Conservation (phyloP, 371 early-diverging fungal genomes). For the Mortierella sp. region DNA sequence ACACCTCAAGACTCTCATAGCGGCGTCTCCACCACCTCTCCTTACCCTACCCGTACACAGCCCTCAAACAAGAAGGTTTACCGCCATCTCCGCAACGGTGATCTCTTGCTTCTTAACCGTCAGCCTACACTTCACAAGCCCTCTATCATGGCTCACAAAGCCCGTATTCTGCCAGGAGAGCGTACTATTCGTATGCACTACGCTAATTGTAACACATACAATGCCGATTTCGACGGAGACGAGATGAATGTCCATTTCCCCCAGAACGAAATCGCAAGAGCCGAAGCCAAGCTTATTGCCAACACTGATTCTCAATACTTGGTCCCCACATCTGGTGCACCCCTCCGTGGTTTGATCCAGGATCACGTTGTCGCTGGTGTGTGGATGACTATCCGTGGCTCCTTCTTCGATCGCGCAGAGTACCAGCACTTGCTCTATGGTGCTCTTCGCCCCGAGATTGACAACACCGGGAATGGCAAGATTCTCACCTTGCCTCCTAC, state of each 20-base stretch:
- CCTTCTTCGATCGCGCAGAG: conserved; percentile 92
- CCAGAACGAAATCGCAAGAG: conserved; percentile 96
- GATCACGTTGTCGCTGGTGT: conserved; percentile 99
- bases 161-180: conserved; percentile 96
- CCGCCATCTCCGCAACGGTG: conserved; percentile 98
- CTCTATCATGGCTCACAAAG: conserved; percentile 99
- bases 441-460: conserved; percentile 82
- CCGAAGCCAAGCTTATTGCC: conserved; percentile 97
- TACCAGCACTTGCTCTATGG: conserved; percentile 96
- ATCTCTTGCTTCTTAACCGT: conserved; percentile 98
- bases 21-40: conserved; percentile 61
- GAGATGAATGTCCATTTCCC: conserved; percentile 99
- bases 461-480: conserved; percentile 78
- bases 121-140: conserved; percentile 99
- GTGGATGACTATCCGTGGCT: conserved; percentile 91
- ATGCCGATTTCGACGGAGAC: conserved; percentile 99
- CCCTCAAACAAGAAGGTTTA: conserved; percentile 95
- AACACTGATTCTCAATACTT: conserved; percentile 98
- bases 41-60: conserved; percentile 72
- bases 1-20: conserved; percentile 80
- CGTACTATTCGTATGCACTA: conserved; percentile 99
- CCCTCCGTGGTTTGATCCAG: conserved; percentile 99
- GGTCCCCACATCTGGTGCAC: conserved; percentile 97
- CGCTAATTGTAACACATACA: conserved; percentile 97
- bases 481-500: conserved; percentile 88